These are phyloP conservation scores for Pseudogymnoascus sp. DNA, from an alignment of 2,329 filamentous ascomycete species.

Conservation along the genomic window DNA sequence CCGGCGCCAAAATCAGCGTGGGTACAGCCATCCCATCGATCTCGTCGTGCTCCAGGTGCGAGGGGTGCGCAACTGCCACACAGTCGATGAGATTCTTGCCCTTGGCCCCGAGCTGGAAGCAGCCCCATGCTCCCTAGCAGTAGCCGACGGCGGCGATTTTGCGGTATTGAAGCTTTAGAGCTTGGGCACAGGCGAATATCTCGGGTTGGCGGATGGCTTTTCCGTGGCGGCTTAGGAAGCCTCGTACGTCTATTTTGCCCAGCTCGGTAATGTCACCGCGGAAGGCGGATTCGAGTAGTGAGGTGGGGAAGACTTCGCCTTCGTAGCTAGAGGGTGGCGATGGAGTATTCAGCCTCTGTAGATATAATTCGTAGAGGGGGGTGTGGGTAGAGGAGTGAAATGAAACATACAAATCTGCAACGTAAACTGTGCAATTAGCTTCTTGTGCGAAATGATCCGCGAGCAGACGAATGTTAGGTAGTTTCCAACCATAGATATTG, in stretches of 20 bases:
- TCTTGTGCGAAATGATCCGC: constrained; percentile 40
- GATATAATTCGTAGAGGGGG: too few species aligned
- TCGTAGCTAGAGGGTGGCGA: constrained; percentile 11
- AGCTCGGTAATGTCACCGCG: neutral
- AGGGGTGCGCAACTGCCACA: constrained; percentile 19
- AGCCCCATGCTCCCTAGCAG: constrained; percentile 19
- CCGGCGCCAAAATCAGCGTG: constrained; percentile 44
- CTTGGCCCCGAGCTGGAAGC: constrained; percentile 15
- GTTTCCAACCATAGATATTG: constrained; percentile 37
- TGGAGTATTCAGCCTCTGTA: too few species aligned
- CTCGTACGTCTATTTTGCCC: constrained; percentile 11
- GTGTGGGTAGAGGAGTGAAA: too few species aligned
- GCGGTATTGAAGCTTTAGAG: constrained; percentile 11
- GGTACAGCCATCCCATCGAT: constrained; percentile 39
- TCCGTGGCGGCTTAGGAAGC: constrained; percentile 13
- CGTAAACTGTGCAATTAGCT: constrained; percentile 37
- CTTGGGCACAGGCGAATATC: constrained; percentile 15
- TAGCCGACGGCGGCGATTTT: constrained; percentile 16
- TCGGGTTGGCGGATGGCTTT: constrained; percentile 16
- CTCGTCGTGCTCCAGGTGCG: constrained; percentile 35
- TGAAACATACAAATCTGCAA: constrained; percentile 17
- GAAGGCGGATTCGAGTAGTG: constrained; percentile 5
- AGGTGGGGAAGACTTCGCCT: constrained; percentile 13
- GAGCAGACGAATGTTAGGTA: constrained; percentile 36
- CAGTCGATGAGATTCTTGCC: constrained; percentile 17